Evolutionary conservation across 2,329 filamentous ascomycete genomes (phyloP).

Genomic region (Ilyonectria sp.): DNA sequence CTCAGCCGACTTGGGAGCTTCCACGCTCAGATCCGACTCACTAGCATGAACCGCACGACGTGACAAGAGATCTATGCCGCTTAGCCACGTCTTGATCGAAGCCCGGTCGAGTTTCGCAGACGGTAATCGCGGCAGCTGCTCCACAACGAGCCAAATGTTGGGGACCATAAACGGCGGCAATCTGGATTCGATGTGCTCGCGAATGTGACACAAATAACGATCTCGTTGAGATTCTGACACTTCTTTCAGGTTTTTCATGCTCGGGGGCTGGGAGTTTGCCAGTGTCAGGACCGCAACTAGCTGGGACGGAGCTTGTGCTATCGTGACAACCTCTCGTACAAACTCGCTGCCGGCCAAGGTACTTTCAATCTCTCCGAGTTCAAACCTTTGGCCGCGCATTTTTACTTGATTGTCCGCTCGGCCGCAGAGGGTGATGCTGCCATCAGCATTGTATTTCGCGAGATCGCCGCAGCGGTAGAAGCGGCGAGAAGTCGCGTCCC

Average conservation of each 20-base stretch:
- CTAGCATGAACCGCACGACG: slow-evolving; percentile 5
- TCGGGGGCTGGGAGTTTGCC: slow-evolving; percentile 1
- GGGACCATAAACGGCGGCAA: slow-evolving; percentile 12
- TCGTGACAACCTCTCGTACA: slow-evolving; percentile 11
- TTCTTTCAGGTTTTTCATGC: slow-evolving; percentile 10
- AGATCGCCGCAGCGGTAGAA: slow-evolving; percentile 14
- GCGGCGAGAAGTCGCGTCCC: slow-evolving; percentile 3
- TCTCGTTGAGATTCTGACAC: slow-evolving; percentile 3
- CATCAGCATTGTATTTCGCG: slow-evolving; percentile 9
- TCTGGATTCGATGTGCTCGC: slow-evolving; percentile 8
- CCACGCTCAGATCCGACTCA: not conserved
- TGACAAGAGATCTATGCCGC: slow-evolving; percentile 5
- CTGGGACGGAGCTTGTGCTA: slow-evolving; percentile 11
- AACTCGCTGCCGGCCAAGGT: slow-evolving; percentile 8
- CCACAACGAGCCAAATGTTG: slow-evolving; percentile 13
- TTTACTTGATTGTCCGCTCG: slow-evolving; percentile 16
- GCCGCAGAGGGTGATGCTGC: slow-evolving; percentile 10
- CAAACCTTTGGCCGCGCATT: slow-evolving; percentile 15
- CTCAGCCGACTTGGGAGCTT: slow-evolving; percentile 10
- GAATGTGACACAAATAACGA: slow-evolving; percentile 6
- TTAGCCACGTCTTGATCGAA: slow-evolving; percentile 14
- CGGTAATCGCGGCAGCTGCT: slow-evolving; percentile 10
- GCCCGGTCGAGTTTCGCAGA: slow-evolving; percentile 13
- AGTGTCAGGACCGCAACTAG: slow-evolving; percentile 11
- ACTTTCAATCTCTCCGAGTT: slow-evolving; percentile 15